Percentiles rank a stretch among this genome's conserved stretches.
Evolutionary conservation across 1,284 basidiomycete genomes (phyloP).

Genomic region (Takashimella koratensis): DNA sequence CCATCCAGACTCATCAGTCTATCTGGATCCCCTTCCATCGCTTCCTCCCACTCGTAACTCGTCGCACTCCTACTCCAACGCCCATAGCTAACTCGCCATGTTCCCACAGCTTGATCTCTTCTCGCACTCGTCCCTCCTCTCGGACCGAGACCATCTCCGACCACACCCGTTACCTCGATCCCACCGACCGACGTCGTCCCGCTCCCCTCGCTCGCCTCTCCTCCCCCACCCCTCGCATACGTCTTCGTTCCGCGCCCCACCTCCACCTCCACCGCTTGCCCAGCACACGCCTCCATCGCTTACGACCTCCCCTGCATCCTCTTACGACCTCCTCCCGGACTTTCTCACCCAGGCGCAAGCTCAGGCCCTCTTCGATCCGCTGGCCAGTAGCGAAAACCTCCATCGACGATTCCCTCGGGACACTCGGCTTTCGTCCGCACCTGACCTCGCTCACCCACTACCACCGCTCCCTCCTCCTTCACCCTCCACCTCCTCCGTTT

Average conservation of each 20-base stretch:
- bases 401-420: no score
- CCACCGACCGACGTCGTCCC: no score
- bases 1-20: no score
- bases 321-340: no score
- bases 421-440: not conserved
- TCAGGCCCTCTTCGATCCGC: no score
- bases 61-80: no score
- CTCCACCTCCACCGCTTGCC: not conserved
- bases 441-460: not conserved
- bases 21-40: no score
- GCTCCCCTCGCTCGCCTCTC: not conserved
- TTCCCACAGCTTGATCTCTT: not conserved
- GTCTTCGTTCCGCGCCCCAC: not conserved
- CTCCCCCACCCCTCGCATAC: not conserved
- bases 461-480: not conserved
- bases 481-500: not conserved
- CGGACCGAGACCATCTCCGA: not conserved
- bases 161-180: not conserved
- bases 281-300: not conserved
- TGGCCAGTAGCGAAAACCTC: no score
- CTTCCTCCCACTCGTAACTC: no score
- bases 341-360: no score
- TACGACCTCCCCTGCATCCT: not conserved
- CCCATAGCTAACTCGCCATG: no score
- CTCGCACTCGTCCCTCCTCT: not conserved